Base-by-base conservation (phyloP, 768 basidiomycete genomes). In the Tulasnella sp. region DNA sequence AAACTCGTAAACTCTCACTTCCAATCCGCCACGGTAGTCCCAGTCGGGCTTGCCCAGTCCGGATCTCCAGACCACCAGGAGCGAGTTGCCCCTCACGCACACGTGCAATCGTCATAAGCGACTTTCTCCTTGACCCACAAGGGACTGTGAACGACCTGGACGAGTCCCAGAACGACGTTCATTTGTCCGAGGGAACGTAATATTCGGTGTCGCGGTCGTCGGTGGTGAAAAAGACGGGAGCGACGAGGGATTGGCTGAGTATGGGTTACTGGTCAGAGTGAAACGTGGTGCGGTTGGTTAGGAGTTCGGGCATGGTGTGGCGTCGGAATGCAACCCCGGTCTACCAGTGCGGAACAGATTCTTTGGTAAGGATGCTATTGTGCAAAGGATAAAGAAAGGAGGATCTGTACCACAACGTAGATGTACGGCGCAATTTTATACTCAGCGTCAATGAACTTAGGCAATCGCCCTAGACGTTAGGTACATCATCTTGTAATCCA, bases 401-500 rank as follows among this genome's bases (percentile, higher is more conserved):
- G n/a, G n/a, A n/a, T n/a, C 76, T 82, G 77, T 77, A 82, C 83
- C 64, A 81, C 77, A 2, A 79, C 81, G 69, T 78, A 84, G 68
- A 93, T 81, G 81, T 93, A 92, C 0, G 91, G 91, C 91, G 92
- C 92, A 71, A 93, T 83, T 45, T 90, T 83, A 82, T 91, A 87
- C 81, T 91, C 92, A 11, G 86, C 85, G 74, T 89, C 86, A 64
- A 91, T 82, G 81, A 90, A 84, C 74, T 83, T 83, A 34, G 83
- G 80, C 49, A 86, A 81, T n/a, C n/a, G 97, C 97, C 40, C 97
- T 88, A 15, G 96, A 97, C 0, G 97, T 99, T 17, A 99, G 89
- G 82, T 99, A 99, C 89, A 99, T 91, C 81, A 99, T 92, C 85
- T 94, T 97, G 87, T 98, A n/a, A 99, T 42, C 97, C 97, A 81